Evolutionary conservation across 257 asterid genomes (phyloP).

Genomic region (Catharanthus roseus): DNA sequence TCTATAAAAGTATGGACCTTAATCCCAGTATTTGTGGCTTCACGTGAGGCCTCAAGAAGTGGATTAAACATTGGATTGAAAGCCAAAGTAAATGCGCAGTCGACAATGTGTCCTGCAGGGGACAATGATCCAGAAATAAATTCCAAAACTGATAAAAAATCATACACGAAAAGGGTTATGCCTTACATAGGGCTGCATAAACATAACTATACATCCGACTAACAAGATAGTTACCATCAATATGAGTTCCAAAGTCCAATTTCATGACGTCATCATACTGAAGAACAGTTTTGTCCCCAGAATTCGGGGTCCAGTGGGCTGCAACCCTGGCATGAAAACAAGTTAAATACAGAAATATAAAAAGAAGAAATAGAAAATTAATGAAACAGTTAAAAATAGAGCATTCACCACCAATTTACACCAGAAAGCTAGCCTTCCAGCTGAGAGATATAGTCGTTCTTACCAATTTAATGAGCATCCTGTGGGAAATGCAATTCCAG

Average conservation of each 20-base stretch:
- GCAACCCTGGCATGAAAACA: constrained; percentile 66
- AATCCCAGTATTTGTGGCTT: constrained; percentile 93
- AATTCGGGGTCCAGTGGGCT: constrained; percentile 98
- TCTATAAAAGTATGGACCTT: constrained; percentile 49
- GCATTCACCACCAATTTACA: constrained; percentile 6
- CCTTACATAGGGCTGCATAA: too few relatives aligned
- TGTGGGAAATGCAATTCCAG: constrained; percentile 99
- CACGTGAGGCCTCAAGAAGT: constrained; percentile 93
- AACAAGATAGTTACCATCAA: constrained; percentile 59
- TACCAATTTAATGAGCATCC: constrained; percentile 98
- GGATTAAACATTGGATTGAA: constrained; percentile 97
- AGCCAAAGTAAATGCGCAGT: constrained; percentile 94
- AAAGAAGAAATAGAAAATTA: background rate
- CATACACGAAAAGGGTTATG: background rate
- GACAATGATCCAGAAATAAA: constrained; percentile 1
- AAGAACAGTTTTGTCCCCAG: constrained; percentile 94
- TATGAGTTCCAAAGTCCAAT: constrained; percentile 96
- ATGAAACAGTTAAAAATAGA: background rate
- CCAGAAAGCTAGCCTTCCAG: background rate
- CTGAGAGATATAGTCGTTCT: background rate
- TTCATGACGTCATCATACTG: constrained; percentile 97
- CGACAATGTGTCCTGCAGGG: constrained; percentile 80
- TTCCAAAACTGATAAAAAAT: background rate
- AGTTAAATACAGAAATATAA: background rate
- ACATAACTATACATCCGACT: constrained; percentile 1